Conservation (phyloP, 257 asterid species). For the Jacaranda mimosifolia region DNA sequence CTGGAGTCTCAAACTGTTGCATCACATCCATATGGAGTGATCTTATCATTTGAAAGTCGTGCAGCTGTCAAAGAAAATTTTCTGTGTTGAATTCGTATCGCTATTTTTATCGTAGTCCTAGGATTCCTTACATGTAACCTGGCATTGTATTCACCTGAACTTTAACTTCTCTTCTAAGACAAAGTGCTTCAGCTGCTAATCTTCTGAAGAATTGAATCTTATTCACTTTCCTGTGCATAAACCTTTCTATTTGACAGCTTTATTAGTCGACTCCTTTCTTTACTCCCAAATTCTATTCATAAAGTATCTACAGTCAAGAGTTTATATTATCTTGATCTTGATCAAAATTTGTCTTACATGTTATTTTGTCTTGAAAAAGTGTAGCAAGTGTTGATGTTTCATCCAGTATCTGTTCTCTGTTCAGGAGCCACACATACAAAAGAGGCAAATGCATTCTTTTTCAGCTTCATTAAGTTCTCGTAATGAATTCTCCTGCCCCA, state of each 20-base stretch:
- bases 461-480: slow-evolving; percentile 46
- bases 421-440: slow-evolving; percentile 65
- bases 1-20: too few relatives aligned
- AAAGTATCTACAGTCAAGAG: neutral
- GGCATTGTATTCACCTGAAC: neutral
- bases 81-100: neutral
- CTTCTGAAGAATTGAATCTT: neutral
- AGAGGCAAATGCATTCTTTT: slow-evolving; percentile 39
- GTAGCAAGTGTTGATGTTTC: neutral
- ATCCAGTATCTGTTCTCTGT: slow-evolving; percentile 16
- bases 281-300: neutral
- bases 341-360: neutral
- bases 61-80: neutral
- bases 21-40: too few relatives aligned
- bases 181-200: neutral
- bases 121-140: neutral
- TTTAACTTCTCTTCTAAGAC: neutral
- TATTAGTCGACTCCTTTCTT: neutral
- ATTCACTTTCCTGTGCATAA: neutral
- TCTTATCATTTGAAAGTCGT: neutral
- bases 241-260: neutral
- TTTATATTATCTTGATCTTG: slow-evolving; percentile 2
- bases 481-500: slow-evolving; percentile 55
- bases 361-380: neutral
- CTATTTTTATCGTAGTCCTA: neutral